phyloP scores from a whole-genome alignment of 2,329 filamentous ascomycete species.

The Fusarium hainanense region DNA sequence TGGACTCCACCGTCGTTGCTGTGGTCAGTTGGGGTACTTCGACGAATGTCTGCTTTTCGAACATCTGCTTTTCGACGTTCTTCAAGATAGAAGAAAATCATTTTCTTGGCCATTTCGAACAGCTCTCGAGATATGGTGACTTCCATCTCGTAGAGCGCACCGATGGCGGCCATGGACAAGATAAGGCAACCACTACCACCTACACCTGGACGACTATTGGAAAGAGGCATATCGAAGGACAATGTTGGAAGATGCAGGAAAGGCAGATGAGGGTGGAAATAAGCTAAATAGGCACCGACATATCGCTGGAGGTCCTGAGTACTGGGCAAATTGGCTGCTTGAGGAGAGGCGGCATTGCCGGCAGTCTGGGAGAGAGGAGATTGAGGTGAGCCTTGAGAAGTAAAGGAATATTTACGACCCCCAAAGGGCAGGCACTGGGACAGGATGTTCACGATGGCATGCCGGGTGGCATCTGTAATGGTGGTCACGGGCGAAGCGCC shows the following conservation, averaged over 20 bases:
- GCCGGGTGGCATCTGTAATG: conserved; percentile 73
- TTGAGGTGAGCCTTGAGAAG: conserved; percentile 65
- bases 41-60: conserved; percentile 68
- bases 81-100: conserved; percentile 93
- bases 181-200: conserved; percentile 88
- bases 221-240: conserved; percentile 84
- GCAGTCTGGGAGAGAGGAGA: conserved; percentile 63
- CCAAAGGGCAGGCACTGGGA: conserved; percentile 67
- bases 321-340: conserved; percentile 74
- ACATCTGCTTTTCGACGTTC: conserved; percentile 89
- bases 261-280: conserved; percentile 94
- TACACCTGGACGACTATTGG: conserved; percentile 69
- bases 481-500: conserved; percentile 69
- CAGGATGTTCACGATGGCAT: conserved; percentile 69
- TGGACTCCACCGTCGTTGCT: conserved; percentile 71
- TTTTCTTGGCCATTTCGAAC: conserved; percentile 93
- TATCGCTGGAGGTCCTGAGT: conserved; percentile 90
- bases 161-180: conserved; percentile 82
- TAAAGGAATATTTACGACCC: conserved; percentile 73
- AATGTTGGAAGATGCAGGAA: conserved; percentile 93
- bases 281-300: conserved; percentile 88
- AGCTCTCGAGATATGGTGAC: conserved; percentile 81
- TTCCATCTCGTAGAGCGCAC: conserved; percentile 89
- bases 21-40: conserved; percentile 62
- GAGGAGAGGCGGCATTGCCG: conserved; percentile 61